These are phyloP conservation scores for Fusarium sterilihyphosum DNA, from an alignment of 2,329 filamentous ascomycete species.

Conservation along the genomic window DNA sequence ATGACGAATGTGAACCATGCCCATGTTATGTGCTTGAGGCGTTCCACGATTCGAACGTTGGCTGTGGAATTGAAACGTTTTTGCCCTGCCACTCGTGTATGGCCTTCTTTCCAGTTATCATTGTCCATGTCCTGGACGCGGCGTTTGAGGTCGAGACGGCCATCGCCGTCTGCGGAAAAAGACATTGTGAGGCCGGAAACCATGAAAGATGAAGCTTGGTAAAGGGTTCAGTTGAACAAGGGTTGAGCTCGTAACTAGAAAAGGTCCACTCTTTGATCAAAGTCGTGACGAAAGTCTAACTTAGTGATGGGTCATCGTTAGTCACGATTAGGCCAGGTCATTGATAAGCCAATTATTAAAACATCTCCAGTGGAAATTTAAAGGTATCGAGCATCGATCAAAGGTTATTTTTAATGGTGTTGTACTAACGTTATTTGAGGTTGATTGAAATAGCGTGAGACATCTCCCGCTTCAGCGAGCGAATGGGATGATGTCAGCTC, in stretches of 20 bases:
- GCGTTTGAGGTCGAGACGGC: constrained; percentile 22
- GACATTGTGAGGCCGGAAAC: not conserved
- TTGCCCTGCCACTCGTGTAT: constrained; percentile 40
- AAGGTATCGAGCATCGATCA: not conserved
- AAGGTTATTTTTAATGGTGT: not conserved
- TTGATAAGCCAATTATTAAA: not conserved
- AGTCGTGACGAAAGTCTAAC: not conserved
- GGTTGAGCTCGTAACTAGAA: not conserved
- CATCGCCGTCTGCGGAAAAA: not conserved
- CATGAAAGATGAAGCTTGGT: not conserved
- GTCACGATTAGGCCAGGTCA: not conserved
- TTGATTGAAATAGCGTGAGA: not conserved
- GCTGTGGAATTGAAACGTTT: constrained; percentile 25
- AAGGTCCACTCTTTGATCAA: constrained; percentile 12
- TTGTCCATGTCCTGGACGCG: constrained; percentile 36
- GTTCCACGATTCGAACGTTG: constrained; percentile 31
- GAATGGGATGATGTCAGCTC: not conserved
- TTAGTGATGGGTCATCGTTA: constrained; percentile 2
- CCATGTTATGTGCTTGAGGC: constrained; percentile 44
- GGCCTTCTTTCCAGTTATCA: constrained; percentile 43
- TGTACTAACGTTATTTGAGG: not conserved
- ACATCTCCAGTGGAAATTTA: not conserved
- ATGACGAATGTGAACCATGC: constrained; percentile 48
- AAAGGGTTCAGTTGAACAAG: not conserved
- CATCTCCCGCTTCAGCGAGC: not conserved